A percentile compares a stretch with the other conserved stretches of the same genome.
phyloP scores from a whole-genome alignment of 305 asterid species.

The Nicotiana rustica region DNA sequence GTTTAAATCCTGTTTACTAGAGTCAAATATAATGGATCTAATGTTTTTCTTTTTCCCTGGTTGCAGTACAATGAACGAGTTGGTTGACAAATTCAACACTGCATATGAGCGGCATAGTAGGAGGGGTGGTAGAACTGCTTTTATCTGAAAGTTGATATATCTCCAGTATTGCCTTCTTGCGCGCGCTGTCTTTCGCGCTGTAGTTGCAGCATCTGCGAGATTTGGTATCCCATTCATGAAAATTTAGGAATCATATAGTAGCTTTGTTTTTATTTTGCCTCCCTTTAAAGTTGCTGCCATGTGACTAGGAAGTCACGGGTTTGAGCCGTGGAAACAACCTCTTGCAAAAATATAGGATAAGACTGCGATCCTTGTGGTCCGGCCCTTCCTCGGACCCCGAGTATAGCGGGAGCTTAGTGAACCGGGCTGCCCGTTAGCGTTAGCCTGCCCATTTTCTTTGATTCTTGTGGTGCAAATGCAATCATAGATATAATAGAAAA shows the following conservation, averaged over 20 bases:
- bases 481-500: not conserved
- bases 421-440: not conserved
- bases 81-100: conserved; percentile 85
- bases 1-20: not conserved
- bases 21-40: conserved; percentile 12
- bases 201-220: not conserved
- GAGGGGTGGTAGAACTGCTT: conserved; percentile 82
- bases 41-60: conserved; percentile 35
- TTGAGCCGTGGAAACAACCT: too few relatives aligned
- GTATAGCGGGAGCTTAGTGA: too few relatives aligned
- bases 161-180: conserved; percentile 16
- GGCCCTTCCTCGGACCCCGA: too few relatives aligned
- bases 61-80: conserved; percentile 85
- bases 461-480: conserved; percentile 18
- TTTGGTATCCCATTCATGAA: not conserved
- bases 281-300: not conserved
- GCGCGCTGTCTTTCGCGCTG: not conserved
- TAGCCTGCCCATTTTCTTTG: conserved; percentile 20
- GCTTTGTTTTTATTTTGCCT: conserved; percentile 15
- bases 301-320: too few relatives aligned
- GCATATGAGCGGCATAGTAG: conserved; percentile 84
- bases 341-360: too few relatives aligned
- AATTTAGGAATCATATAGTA: conserved; percentile 3
- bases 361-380: too few relatives aligned
- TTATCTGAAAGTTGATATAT: conserved; percentile 48